Percentiles rank a stretch among this genome's conserved stretches.
phyloP scores from a whole-genome alignment of 177 flowering plant genomes.

The Telopea speciosissima region DNA sequence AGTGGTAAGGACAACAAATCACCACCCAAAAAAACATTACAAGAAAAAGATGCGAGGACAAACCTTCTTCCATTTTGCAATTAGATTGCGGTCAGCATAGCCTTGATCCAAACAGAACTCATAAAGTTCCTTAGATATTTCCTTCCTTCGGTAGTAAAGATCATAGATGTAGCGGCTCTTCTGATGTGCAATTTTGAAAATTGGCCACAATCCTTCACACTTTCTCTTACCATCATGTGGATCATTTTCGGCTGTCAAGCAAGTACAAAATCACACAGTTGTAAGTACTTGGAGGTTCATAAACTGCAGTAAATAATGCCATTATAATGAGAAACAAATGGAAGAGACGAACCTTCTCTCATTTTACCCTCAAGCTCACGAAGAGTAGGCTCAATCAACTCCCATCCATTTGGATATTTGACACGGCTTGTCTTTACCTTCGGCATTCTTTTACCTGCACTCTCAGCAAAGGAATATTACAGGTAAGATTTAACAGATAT shows the following conservation, averaged over 20 bases:
- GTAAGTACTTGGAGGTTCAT: not conserved
- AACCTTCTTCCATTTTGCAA: slow-evolving; percentile 94
- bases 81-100: slow-evolving; percentile 74
- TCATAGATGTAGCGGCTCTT: slow-evolving; percentile 83
- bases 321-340: not conserved
- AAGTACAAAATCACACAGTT: slow-evolving; percentile 3
- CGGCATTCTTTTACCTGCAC: slow-evolving; percentile 48
- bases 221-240: slow-evolving; percentile 88
- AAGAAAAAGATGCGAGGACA: not conserved
- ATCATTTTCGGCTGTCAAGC: slow-evolving; percentile 65
- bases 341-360: slow-evolving; percentile 62
- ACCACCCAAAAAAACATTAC: not conserved
- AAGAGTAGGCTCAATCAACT: slow-evolving; percentile 78
- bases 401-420: slow-evolving; percentile 83
- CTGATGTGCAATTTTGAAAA: slow-evolving; percentile 80
- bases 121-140: slow-evolving; percentile 72
- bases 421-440: slow-evolving; percentile 75
- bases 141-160: slow-evolving; percentile 74
- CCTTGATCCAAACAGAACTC: slow-evolving; percentile 93
- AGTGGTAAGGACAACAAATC: not conserved
- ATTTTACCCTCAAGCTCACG: slow-evolving; percentile 72
- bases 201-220: slow-evolving; percentile 87
- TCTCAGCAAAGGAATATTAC: not conserved
- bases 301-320: not conserved
- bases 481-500: not conserved